phyloP scores from a whole-genome alignment of 1,139 yeast species.

The Pichia sp. region DNA sequence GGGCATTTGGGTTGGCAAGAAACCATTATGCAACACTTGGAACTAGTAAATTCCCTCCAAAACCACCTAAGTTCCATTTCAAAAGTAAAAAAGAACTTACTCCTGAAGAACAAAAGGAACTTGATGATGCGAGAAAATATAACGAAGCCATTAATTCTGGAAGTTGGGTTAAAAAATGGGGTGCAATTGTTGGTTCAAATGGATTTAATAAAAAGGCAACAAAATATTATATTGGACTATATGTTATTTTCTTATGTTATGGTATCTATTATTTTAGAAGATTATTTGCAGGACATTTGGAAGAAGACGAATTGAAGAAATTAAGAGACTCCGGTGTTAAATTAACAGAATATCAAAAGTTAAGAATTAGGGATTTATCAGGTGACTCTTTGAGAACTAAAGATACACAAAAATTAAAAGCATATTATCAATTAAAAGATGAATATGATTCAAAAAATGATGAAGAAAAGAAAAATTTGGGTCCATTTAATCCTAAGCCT shows the following conservation, averaged over 20 bases:
- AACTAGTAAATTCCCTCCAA: constrained; percentile 9
- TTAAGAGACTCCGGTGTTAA: constrained; percentile 38
- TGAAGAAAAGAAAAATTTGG: constrained; percentile 22
- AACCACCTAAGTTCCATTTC: constrained; percentile 21
- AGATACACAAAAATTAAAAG: constrained; percentile 41
- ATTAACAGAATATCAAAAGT: constrained; percentile 55
- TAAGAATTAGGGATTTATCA: constrained; percentile 51
- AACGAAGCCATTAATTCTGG: constrained; percentile 29
- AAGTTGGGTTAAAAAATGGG: constrained; percentile 33
- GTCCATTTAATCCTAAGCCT: constrained; percentile 28
- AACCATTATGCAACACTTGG: not conserved
- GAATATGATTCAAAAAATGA: constrained; percentile 38
- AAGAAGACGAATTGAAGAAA: constrained; percentile 40
- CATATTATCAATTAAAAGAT: constrained; percentile 41
- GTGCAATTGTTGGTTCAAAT: constrained; percentile 39
- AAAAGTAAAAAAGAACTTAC: constrained; percentile 24
- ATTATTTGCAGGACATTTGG: constrained; percentile 58
- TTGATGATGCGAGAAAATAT: constrained; percentile 23
- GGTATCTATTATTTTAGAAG: constrained; percentile 66
- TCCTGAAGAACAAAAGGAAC: constrained; percentile 25
- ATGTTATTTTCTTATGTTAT: constrained; percentile 48
- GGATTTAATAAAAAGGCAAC: constrained; percentile 42
- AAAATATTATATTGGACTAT: constrained; percentile 52
- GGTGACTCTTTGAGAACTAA: constrained; percentile 36
- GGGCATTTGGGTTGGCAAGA: not conserved